A percentile compares a stretch with the other conserved stretches of the same genome.
Conservation (phyloP, 2,329 filamentous ascomycete genomes). For the Sclerotinia spermophila region DNA sequence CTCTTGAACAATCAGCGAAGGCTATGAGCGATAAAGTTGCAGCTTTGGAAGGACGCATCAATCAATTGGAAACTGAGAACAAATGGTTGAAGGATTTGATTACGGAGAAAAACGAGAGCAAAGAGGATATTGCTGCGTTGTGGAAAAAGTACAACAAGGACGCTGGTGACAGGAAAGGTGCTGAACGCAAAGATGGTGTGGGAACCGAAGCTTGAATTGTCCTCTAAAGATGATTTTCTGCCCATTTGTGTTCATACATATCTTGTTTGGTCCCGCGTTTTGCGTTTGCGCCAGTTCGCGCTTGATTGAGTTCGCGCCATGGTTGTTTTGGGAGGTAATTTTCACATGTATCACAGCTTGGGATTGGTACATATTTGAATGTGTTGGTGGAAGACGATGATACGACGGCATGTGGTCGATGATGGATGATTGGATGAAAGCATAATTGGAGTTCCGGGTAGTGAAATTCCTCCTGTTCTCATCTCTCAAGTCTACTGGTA, state of each 20-base stretch:
- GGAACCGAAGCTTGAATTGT: conserved; percentile 31
- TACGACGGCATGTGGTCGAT: not conserved
- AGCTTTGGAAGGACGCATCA: conserved; percentile 67
- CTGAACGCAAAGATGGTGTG: conserved; percentile 36
- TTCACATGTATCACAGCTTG: not conserved
- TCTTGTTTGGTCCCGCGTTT: not conserved
- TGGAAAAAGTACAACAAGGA: conserved; percentile 42
- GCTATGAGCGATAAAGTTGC: conserved; percentile 79
- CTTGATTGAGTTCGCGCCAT: conserved; percentile 16
- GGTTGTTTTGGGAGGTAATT: not conserved
- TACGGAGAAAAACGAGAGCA: conserved; percentile 69
- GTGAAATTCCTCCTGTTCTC: not conserved
- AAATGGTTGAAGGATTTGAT: conserved; percentile 78
- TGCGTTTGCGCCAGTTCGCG: conserved; percentile 23
- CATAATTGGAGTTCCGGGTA: conserved; percentile 3
- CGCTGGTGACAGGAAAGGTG: conserved; percentile 32
- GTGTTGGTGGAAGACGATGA: not conserved
- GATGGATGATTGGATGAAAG: conserved; percentile 7
- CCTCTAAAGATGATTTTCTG: not conserved
- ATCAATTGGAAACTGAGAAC: conserved; percentile 78
- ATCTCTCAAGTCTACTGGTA: not conserved
- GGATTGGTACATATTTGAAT: not conserved
- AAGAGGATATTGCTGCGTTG: conserved; percentile 41
- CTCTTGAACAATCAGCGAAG: conserved; percentile 75
- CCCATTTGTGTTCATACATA: not conserved